Base-by-base conservation (phyloP, 345 rosid genomes). In the Corchorus olitorius region DNA sequence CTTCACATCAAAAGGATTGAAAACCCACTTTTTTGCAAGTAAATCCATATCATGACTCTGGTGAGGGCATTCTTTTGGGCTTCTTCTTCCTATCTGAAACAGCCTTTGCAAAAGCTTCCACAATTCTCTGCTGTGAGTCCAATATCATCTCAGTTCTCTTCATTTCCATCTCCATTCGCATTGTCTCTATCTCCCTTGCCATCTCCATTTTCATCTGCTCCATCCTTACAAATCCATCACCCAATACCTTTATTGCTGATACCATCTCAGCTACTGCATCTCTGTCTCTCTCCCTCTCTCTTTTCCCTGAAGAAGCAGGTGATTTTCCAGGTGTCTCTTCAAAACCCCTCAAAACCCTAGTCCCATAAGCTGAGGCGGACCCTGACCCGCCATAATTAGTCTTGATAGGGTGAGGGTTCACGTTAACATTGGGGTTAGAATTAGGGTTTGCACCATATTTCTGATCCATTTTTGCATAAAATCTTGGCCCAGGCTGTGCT, bases 151-250 rank as follows among this genome's bases (percentile, higher is more conserved):
- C 88, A 0, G 97, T 93, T 20, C 92, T 83, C 89, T 93, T 93
- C 94, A 91, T 87, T 86, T 93, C 98, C 89, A 89, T 93, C 8
- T 92, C 97, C 94, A 93, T 93, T 49, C 96, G 88, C 97, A 86
- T 90, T 0, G 82, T 82, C 79, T 95, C 99, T 0, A 95, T 85
- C 88, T 93, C 99, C 73, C 88, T 89, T 0, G 86, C 87, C 97
- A 90, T 89, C 77, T 95, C 97, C 94, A 95, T 95, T 83, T 91
- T 93, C 93, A 87, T 88, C 75, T 89, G 89, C 86, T 95, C 98
- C 87, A 90, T 88, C 76, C 86, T 90, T 78, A 93, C 88, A 80
- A 93, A 87, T 56, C 93, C 89, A 69, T 92, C 97, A 54, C 99
- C 96, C 70, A 95, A 82, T n/a, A 91, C 75, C 89, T 88, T 92